Conservation (phyloP, 192 early-diverging fungal species). For the Funneliformis geosporum region DNA sequence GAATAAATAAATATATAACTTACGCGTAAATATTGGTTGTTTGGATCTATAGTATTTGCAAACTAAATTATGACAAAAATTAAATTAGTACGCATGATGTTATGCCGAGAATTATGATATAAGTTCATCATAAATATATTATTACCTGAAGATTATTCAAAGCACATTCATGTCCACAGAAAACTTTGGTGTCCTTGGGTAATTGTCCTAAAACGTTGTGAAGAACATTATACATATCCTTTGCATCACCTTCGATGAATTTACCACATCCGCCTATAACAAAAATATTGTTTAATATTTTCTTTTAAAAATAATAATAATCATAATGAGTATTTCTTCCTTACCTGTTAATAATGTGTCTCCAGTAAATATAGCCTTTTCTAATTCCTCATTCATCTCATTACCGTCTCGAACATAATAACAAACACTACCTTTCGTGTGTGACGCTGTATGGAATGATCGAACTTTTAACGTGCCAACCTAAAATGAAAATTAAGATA, state of each 20-base stretch:
- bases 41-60: conserved; percentile 73
- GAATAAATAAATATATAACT: conserved; percentile 34
- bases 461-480: conserved; percentile 76
- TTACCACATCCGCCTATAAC: conserved; percentile 53
- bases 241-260: conserved; percentile 59
- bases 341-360: conserved; percentile 55
- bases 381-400: conserved; percentile 40
- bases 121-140: no score
- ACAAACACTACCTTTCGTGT: conserved; percentile 88
- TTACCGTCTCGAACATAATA: conserved; percentile 75
- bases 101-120: no score
- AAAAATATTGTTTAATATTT: neutral
- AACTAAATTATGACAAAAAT: conserved; percentile 49
- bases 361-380: conserved; percentile 49
- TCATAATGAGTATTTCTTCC: neutral
- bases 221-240: conserved; percentile 61
- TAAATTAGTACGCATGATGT: neutral
- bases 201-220: conserved; percentile 55
- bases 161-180: conserved; percentile 63
- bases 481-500: neutral
- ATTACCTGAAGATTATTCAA: conserved; percentile 51
- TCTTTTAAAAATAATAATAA: neutral
- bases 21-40: conserved; percentile 58
- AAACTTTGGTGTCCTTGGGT: conserved; percentile 63
- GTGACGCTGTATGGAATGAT: conserved; percentile 79